Evolutionary conservation across 768 basidiomycete genomes (phyloP).

Genomic region (Lactarius vividus): DNA sequence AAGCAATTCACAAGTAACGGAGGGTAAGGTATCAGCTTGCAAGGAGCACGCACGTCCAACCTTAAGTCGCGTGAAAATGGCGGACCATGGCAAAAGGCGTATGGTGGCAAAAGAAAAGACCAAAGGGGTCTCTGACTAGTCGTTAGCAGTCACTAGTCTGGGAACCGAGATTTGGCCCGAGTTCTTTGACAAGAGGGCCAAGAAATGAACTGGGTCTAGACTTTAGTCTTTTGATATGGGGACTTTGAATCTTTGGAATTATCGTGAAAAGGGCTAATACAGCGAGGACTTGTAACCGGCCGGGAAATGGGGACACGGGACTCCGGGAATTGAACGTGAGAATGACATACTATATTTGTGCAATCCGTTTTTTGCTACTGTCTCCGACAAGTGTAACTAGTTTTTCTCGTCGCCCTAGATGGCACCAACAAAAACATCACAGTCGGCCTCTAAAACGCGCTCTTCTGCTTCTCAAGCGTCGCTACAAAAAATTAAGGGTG

Average conservation of each 20-base stretch:
- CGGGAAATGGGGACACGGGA: no score
- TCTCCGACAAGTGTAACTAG: not conserved
- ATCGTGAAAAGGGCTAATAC: no score
- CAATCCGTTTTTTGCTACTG: not conserved
- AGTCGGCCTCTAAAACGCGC: constrained; percentile 37
- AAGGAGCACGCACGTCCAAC: not conserved
- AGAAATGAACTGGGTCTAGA: not conserved
- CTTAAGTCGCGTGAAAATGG: not conserved
- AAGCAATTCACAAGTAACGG: not conserved
- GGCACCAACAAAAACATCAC: constrained; percentile 36
- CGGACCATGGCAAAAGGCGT: no score
- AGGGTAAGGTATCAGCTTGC: not conserved
- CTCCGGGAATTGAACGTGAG: not conserved
- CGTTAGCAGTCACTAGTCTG: no score
- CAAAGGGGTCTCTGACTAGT: not conserved
- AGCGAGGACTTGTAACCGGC: no score
- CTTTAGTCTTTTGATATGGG: no score
- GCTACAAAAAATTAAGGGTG: constrained; percentile 78
- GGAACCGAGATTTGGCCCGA: not conserved
- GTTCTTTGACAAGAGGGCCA: not conserved
- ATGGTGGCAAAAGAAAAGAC: no score
- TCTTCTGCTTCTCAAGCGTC: constrained; percentile 46
- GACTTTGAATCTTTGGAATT: no score
- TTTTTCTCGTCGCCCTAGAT: constrained; percentile 27
- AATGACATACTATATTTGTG: not conserved